Evolutionary conservation across 2,329 filamentous ascomycete species (phyloP).

Genomic region (Trichoderma aggressivum): DNA sequence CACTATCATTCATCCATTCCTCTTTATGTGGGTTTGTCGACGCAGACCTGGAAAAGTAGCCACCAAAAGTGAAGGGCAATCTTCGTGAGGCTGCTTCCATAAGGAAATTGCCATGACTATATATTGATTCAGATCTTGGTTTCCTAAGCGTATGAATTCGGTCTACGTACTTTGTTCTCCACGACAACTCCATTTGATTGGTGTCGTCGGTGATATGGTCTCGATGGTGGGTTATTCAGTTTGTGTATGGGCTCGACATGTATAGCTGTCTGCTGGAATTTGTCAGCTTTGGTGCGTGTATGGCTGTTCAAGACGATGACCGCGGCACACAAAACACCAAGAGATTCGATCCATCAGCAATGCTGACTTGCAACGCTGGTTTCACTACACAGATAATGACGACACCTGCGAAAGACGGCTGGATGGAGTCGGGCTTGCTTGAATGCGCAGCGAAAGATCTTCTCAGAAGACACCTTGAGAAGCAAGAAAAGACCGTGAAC

Average conservation of each 20-base stretch:
- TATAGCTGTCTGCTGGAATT: background rate
- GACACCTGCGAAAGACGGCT: too few relatives aligned
- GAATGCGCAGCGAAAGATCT: too few relatives aligned
- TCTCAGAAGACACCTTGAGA: too few relatives aligned
- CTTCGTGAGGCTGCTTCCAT: background rate
- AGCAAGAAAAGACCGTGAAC: too few relatives aligned
- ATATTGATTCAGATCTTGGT: background rate
- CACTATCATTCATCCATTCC: background rate
- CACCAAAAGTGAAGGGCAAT: background rate
- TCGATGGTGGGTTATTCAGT: background rate
- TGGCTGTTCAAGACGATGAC: background rate
- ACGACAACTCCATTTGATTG: background rate
- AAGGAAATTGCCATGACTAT: background rate
- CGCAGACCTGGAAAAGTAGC: background rate
- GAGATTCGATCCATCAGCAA: background rate
- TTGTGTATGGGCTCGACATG: background rate
- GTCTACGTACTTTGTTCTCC: background rate
- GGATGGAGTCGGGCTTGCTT: too few relatives aligned
- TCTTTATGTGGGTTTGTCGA: background rate
- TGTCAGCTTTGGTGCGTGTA: background rate
- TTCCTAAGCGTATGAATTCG: too few relatives aligned
- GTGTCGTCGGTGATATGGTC: background rate
- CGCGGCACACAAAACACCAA: background rate
- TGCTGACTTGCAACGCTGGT: background rate
- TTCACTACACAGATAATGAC: background rate